These are phyloP conservation scores for Castanea crenata DNA, from an alignment of 306 rosid genomes.

Conservation along the genomic window DNA sequence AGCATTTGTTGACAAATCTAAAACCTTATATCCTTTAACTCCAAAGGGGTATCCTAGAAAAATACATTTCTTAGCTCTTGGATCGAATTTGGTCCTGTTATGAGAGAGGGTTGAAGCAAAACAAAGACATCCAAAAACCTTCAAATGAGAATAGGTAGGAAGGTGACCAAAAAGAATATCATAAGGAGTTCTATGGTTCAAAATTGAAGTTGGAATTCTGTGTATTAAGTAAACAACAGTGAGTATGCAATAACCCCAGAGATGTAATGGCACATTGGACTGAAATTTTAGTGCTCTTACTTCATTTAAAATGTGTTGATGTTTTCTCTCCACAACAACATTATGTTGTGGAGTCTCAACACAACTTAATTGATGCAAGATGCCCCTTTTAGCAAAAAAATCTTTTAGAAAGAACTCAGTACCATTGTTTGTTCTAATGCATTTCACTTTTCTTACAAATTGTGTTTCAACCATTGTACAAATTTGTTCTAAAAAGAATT, in stretches of 20 bases:
- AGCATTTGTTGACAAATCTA: not conserved
- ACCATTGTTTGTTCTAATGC: no score
- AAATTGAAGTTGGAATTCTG: not conserved
- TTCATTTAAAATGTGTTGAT: no score
- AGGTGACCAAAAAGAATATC: not conserved
- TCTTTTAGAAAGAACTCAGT: no score
- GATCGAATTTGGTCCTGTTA: not conserved
- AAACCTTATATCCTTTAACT: not conserved
- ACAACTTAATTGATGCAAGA: no score
- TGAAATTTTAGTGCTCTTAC: not conserved
- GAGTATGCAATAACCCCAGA: not conserved
- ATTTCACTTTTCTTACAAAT: no score
- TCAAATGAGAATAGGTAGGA: not conserved
- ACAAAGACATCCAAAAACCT: not conserved
- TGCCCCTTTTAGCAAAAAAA: no score
- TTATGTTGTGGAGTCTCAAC: no score
- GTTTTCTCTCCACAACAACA: no score
- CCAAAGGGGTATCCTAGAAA: not conserved
- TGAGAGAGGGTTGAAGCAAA: not conserved
- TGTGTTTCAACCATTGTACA: no score
- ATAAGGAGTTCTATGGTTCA: not conserved
- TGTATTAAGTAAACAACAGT: not conserved
- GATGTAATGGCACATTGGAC: not conserved
- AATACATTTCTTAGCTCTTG: not conserved
- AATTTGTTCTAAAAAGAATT: no score